Percentiles rank a stretch among this genome's conserved stretches.
phyloP scores from a whole-genome alignment of 768 basidiomycete genomes.

The Auriscalpium vulgare region DNA sequence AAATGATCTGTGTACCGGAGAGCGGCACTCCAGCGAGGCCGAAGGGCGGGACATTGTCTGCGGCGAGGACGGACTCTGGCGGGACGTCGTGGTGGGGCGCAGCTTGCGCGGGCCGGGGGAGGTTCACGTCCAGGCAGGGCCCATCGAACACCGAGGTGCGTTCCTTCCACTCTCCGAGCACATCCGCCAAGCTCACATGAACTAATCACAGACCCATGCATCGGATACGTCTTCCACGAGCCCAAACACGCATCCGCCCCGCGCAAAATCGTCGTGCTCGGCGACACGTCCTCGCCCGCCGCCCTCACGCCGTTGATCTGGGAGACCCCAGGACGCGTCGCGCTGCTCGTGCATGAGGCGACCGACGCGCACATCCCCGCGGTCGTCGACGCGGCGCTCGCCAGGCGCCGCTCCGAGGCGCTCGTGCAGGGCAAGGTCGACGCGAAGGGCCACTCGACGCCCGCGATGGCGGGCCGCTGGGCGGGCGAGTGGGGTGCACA shows the following conservation, averaged over 20 bases:
- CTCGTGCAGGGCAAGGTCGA: slow-evolving; percentile 31
- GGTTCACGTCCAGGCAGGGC: slow-evolving; percentile 63
- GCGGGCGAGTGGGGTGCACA: slow-evolving; percentile 54
- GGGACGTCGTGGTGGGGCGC: slow-evolving; percentile 33
- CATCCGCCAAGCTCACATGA: background rate
- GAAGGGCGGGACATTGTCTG: slow-evolving; percentile 53
- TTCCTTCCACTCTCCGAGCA: background rate
- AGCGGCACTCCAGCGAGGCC: slow-evolving; percentile 57
- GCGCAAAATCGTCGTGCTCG: slow-evolving; percentile 68
- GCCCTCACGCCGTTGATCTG: slow-evolving; percentile 43
- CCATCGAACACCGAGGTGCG: slow-evolving; percentile 69
- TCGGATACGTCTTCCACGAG: slow-evolving; percentile 74
- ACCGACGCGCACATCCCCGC: slow-evolving; percentile 67
- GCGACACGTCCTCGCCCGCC: slow-evolving; percentile 67
- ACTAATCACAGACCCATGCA: slow-evolving; percentile 50
- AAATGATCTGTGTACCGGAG: slow-evolving; percentile 50
- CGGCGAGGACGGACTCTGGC: slow-evolving; percentile 58
- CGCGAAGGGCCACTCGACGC: slow-evolving; percentile 71
- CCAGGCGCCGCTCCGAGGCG: slow-evolving; percentile 30
- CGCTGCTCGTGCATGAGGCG: slow-evolving; percentile 80
- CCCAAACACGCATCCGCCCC: slow-evolving; percentile 22
- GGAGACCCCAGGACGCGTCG: slow-evolving; percentile 18
- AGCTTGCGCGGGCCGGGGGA: slow-evolving; percentile 34
- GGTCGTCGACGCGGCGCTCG: slow-evolving; percentile 41
- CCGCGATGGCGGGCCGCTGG: slow-evolving; percentile 71